phyloP scores from a whole-genome alignment of 1,139 yeast species.

The Hyphopichia pseudoburtonii region DNA sequence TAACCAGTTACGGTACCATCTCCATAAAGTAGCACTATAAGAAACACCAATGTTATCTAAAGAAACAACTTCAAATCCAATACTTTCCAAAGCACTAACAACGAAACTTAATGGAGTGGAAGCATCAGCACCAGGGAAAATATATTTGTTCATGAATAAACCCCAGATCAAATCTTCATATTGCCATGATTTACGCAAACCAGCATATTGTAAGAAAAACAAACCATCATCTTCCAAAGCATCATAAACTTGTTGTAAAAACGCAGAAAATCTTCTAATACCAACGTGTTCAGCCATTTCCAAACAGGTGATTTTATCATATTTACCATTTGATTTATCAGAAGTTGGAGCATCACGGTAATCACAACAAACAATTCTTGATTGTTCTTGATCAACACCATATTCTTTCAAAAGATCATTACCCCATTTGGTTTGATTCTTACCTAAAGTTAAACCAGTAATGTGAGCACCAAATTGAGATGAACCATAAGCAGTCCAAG shows the following conservation, averaged over 20 bases:
- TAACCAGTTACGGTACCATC: slow-evolving; percentile 95
- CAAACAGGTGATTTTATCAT: slow-evolving; percentile 85
- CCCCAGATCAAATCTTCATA: slow-evolving; percentile 95
- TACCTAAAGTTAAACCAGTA: slow-evolving; percentile 88
- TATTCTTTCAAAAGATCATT: slow-evolving; percentile 65
- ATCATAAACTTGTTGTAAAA: slow-evolving; percentile 77
- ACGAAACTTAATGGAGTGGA: slow-evolving; percentile 91
- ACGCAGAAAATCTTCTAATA: slow-evolving; percentile 74
- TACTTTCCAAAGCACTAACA: slow-evolving; percentile 70
- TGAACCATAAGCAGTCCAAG: slow-evolving; percentile 83
- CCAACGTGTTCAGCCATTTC: slow-evolving; percentile 99
- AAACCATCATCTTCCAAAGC: slow-evolving; percentile 90
- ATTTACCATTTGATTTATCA: slow-evolving; percentile 53
- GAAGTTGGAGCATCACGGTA: slow-evolving; percentile 90
- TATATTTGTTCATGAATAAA: slow-evolving; percentile 91
- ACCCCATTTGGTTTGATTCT: slow-evolving; percentile 91
- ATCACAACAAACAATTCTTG: slow-evolving; percentile 77
- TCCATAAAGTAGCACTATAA: slow-evolving; percentile 88
- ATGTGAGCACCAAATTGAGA: slow-evolving; percentile 81
- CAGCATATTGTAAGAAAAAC: slow-evolving; percentile 86
- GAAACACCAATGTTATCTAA: slow-evolving; percentile 91
- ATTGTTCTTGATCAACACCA: slow-evolving; percentile 68
- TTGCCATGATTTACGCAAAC: slow-evolving; percentile 91
- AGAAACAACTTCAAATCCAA: slow-evolving; percentile 83
- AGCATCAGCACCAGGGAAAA: slow-evolving; percentile 98